Evolutionary conservation across 129 eudicot genomes (phyloP).

Genomic region (Glebionis coronaria): DNA sequence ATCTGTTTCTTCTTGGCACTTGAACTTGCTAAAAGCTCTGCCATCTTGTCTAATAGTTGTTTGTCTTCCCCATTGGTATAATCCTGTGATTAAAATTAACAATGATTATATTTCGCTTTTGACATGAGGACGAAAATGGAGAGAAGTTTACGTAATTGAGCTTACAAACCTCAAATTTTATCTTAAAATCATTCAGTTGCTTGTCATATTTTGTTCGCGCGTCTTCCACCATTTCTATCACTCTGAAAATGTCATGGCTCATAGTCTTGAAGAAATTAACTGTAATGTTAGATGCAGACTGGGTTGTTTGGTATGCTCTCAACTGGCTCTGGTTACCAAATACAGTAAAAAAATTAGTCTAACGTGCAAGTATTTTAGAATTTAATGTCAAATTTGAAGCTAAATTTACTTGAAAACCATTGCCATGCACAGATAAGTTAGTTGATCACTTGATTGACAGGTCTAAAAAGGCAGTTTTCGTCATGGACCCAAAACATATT

Average conservation of each 20-base stretch:
- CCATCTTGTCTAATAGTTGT: constrained; percentile 48
- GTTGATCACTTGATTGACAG: not conserved
- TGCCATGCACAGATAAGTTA: not conserved
- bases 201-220: constrained; percentile 32
- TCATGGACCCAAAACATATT: too few species aligned
- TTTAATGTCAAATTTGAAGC: not conserved
- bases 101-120: not conserved
- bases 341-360: not conserved
- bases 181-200: constrained; percentile 40
- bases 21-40: constrained; percentile 63
- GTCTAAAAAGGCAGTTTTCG: too few species aligned
- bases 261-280: constrained; percentile 44
- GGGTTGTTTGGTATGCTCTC: constrained; percentile 50
- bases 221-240: constrained; percentile 50
- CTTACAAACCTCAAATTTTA: constrained; percentile 46
- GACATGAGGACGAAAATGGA: not conserved
- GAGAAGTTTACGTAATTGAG: not conserved
- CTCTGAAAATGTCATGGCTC: constrained; percentile 28
- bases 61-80: constrained; percentile 55
- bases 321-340: constrained; percentile 37
- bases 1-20: constrained; percentile 58
- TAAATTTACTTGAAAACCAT: not conserved
- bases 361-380: not conserved
- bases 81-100: constrained; percentile 30
- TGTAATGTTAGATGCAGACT: constrained; percentile 36